Base-by-base conservation (phyloP, 2,329 filamentous ascomycete genomes). In the Botryotinia globosa region DNA sequence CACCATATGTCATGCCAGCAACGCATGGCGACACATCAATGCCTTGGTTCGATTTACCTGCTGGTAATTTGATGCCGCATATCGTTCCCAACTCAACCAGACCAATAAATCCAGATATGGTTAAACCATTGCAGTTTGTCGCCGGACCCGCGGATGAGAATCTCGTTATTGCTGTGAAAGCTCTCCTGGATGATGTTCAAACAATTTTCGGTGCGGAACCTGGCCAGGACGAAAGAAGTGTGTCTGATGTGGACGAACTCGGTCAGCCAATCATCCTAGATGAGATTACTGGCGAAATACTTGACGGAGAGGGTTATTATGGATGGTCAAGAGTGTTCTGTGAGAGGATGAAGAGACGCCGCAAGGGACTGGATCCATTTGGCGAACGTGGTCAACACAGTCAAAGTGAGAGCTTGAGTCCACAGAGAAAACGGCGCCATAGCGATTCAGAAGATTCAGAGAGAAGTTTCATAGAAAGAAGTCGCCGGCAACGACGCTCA, bases 291-390 rank as follows among this genome's bases (percentile, higher is more conserved):
- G 90, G 90, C 0, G 82, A 80, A n/a, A 77, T 90, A 2, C 80
- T 90, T 10, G 85, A 86, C 10, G 90, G 90, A 1, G 90, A 93
- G 75, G 93, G 92, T 0, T 97, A 97, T 81, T 97, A 97, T 80
- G 94, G 94, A 74, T 97, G 94, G 94, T 95, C 93, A 8, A 87
- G 88, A 56, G 84, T 85, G 1, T 96, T 97, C 77, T 97, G 93
- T 80, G 86, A 93, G 76, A 92, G 91, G 79, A 96, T 96, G 91
- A 93, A 91, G 82, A 83, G 85, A 68, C 84, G 87, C 54, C 79
- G 78, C 73, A 79, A 76, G 59, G 79, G 77, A n/a, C 58, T 74
- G 2, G 74, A 77, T 32, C 74, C 76, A 37, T 45, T 48, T 14
- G 58, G 45, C 29, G 69, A 73, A 25, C 74, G 75, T 22, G 69